Conservation (phyloP, 1,139 yeast species). For the Hanseniaspora uvarum region DNA sequence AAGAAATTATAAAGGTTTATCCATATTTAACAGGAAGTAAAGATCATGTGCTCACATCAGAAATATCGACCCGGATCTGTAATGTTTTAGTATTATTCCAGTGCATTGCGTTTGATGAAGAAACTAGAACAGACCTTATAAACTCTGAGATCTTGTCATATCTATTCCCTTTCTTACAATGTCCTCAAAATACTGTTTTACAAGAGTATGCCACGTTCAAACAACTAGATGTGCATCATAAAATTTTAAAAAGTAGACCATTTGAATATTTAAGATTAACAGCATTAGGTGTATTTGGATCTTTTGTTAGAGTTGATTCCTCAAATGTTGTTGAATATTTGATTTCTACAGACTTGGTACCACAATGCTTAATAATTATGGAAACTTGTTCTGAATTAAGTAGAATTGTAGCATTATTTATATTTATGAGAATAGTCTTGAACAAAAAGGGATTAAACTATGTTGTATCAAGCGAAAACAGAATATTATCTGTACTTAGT, state of each 20-base stretch:
- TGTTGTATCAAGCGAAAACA: conserved; percentile 88
- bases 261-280: conserved; percentile 89
- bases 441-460: conserved; percentile 87
- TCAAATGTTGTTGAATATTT: conserved; percentile 88
- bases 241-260: conserved; percentile 55
- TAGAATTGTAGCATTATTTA: conserved; percentile 92
- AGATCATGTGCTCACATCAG: conserved; percentile 41
- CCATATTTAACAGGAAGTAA: conserved; percentile 83
- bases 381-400: conserved; percentile 89
- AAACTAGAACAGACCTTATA: conserved; percentile 72
- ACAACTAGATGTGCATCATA: background rate
- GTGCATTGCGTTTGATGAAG: conserved; percentile 92
- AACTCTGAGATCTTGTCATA: conserved; percentile 88
- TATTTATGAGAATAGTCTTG: conserved; percentile 78
- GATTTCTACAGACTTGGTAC: conserved; percentile 88
- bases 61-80: conserved; percentile 87
- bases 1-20: conserved; percentile 82
- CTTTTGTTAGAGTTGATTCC: conserved; percentile 88
- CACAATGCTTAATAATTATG: conserved; percentile 87
- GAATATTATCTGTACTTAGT: conserved; percentile 87
- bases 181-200: background rate
- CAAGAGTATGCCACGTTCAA: background rate
- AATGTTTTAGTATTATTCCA: conserved; percentile 89
- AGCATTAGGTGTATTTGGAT: conserved; percentile 92
- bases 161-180: conserved; percentile 68